These are phyloP conservation scores for Leptomonas seymouri DNA, from an alignment of 208 protist species.

Conservation along the genomic window DNA sequence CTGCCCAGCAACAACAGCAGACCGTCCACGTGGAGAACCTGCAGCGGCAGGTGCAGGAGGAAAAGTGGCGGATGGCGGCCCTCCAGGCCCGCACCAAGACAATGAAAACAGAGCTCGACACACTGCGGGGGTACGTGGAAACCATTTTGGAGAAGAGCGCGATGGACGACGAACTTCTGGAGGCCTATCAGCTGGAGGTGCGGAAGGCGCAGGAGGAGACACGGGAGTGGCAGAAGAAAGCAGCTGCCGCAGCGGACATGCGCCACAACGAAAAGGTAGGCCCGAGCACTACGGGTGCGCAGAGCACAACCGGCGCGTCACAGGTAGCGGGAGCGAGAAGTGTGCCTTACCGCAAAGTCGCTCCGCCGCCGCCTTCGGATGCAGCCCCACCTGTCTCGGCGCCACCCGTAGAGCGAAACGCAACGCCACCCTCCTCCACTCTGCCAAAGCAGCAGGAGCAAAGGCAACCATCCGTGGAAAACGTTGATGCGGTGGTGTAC, in stretches of 20 bases:
- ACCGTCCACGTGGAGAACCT: conserved; percentile 33
- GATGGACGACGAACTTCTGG: conserved; percentile 74
- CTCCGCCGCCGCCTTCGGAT: background rate
- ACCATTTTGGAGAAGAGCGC: conserved; percentile 70
- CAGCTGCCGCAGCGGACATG: background rate
- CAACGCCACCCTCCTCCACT: background rate
- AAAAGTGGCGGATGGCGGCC: conserved; percentile 39
- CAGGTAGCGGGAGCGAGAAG: conserved; percentile 8
- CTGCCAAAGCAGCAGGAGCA: background rate
- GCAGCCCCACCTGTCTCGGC: background rate
- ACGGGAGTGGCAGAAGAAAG: conserved; percentile 15
- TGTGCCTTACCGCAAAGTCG: conserved; percentile 12
- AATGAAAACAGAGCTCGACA: conserved; percentile 62
- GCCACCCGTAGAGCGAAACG: background rate
- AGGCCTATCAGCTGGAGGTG: conserved; percentile 70
- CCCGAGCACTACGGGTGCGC: background rate
- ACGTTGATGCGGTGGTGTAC: conserved; percentile 15
- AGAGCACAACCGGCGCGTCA: background rate
- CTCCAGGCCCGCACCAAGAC: conserved; percentile 58
- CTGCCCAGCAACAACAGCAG: conserved; percentile 47
- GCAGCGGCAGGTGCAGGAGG: conserved; percentile 37
- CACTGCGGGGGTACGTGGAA: conserved; percentile 59
- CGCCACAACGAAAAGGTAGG: background rate
- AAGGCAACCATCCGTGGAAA: background rate
- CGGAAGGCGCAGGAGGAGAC: conserved; percentile 26